Conservation (phyloP, 2,329 filamentous ascomycete genomes). For the Sphaerulina musiva region DNA sequence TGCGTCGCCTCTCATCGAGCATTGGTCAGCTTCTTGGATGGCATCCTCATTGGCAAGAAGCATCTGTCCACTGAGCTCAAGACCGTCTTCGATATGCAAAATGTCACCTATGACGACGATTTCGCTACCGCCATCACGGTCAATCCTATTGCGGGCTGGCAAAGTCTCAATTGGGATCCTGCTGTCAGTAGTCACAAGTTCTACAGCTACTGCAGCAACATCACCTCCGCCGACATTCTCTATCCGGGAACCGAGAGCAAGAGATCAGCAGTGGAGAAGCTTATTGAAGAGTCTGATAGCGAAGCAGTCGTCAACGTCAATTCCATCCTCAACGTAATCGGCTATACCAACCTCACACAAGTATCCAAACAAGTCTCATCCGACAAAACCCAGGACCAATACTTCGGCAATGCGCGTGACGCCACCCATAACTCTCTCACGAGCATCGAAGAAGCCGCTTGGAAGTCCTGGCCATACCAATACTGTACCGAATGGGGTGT, state of each 20-base stretch:
- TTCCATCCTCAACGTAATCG: slow-evolving; percentile 52
- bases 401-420: slow-evolving; percentile 46
- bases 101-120: slow-evolving; percentile 47
- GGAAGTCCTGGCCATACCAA: slow-evolving; percentile 49
- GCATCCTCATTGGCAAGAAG: slow-evolving; percentile 46
- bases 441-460: slow-evolving; percentile 11
- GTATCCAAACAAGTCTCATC: slow-evolving; percentile 36
- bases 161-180: slow-evolving; percentile 56
- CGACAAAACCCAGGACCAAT: slow-evolving; percentile 44
- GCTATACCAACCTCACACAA: slow-evolving; percentile 45
- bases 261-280: slow-evolving; percentile 37
- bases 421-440: slow-evolving; percentile 28
- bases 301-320: slow-evolving; percentile 36
- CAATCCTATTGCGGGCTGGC: slow-evolving; percentile 43
- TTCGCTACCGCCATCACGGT: slow-evolving; percentile 40
- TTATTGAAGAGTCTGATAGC: slow-evolving; percentile 48
- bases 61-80: slow-evolving; percentile 46
- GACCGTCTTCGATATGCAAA: slow-evolving; percentile 46
- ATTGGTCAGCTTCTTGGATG: slow-evolving; percentile 53
- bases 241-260: slow-evolving; percentile 38
- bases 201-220: slow-evolving; percentile 50
- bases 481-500: slow-evolving; percentile 56
- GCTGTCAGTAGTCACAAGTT: slow-evolving; percentile 45
- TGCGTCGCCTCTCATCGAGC: slow-evolving; percentile 62
- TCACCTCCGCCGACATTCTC: slow-evolving; percentile 43